Evolutionary conservation across 495 filamentous ascomycete species (phyloP), one percentile per base, ranked within the genome.

Genomic region (Friedmanniomyces endolithicus): DNA sequence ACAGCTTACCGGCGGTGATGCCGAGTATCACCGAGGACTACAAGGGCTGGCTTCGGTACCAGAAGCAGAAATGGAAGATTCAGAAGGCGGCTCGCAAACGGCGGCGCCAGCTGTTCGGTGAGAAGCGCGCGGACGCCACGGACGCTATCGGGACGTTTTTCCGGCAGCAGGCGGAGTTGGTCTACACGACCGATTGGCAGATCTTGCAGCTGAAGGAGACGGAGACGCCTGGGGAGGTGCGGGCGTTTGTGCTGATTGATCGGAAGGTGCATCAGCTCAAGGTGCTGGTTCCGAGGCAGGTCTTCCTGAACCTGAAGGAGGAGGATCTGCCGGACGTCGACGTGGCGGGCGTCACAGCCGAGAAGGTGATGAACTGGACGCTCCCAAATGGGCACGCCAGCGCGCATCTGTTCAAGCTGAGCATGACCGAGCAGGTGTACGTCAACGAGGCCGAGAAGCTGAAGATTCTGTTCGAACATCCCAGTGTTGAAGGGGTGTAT

Each of bases 1-100:
- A 89, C 22, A 81, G 75, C 53, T 78, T 99, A 4, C 92, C 92
- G 0, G 77, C 84, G 33, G 77, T 75, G 48, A 96, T 96, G 87
- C 94, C 92, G 19, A 78, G 75, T 9, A 87, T 90, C 23, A 82
- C 80, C 0, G 83, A 92, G 40, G 87, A 99, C 68, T 99, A 99
- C 56, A 70, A 77, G 22, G 88, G 80, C 0, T 99, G 95, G 73
- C 70, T 99, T 45, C 77, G 84, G 65, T 99, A 99, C 63, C 92
- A 99, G 65, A 99, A 99, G 69, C 80, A 88, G 70, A 99, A 99
- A 67, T 99, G 92, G 92, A 95, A 88, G 70, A 86, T 99, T 25
- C 92, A 99, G 67, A 94, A 87, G 64, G 87, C 95, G 68, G 90
- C 92, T 39, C 79, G 90, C 39, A 77, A 84, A 62, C 84, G 92